These are phyloP conservation scores for Penicillium corylophilum DNA, from an alignment of 2,329 filamentous ascomycete genomes.

Conservation along the genomic window DNA sequence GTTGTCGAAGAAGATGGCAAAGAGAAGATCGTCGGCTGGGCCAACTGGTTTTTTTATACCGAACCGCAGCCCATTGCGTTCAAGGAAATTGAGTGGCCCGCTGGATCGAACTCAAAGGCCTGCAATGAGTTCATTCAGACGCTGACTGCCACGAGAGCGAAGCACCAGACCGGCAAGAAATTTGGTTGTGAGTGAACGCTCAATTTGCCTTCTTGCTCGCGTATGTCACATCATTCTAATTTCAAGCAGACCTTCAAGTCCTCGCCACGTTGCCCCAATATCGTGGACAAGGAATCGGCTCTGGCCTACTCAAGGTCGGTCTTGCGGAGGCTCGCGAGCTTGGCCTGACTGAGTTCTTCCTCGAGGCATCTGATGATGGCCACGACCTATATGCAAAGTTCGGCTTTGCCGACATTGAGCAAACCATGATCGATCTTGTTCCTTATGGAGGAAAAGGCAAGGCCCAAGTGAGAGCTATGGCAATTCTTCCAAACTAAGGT, in stretches of 20 bases:
- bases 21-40: conserved; percentile 16
- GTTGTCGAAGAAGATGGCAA: conserved; percentile 9
- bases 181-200: conserved; percentile 9
- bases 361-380: conserved; percentile 27
- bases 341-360: conserved; percentile 23
- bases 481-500: conserved; percentile 4
- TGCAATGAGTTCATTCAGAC: conserved; percentile 14
- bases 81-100: conserved; percentile 12
- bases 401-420: conserved; percentile 27
- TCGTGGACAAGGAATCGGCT: conserved; percentile 29
- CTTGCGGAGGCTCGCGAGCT: conserved; percentile 19
- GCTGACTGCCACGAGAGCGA: conserved; percentile 3
- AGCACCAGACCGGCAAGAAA: conserved; percentile 8
- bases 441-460: conserved; percentile 18
- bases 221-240: neutral
- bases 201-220: neutral
- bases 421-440: conserved; percentile 7
- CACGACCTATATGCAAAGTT: conserved; percentile 27
- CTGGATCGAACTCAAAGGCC: conserved; percentile 10
- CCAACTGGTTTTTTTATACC: conserved; percentile 16
- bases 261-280: conserved; percentile 35
- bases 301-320: conserved; percentile 25
- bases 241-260: conserved; percentile 11
- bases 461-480: conserved; percentile 6
- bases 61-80: conserved; percentile 11